phyloP scores from a whole-genome alignment of 2,329 filamentous ascomycete genomes.

The Dactylellina sp. region DNA sequence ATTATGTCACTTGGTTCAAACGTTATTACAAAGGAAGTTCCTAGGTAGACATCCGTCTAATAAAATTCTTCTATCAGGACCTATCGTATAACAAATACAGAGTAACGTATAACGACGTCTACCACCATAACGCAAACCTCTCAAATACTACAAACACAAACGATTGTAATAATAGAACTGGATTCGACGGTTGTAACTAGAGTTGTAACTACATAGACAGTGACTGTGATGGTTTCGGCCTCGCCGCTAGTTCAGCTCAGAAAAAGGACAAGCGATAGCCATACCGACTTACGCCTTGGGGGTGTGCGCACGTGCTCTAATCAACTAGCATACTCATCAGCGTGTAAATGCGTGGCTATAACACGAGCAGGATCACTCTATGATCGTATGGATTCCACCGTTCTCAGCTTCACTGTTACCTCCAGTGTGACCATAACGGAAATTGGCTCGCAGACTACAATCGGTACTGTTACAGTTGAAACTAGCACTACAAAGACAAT shows the following conservation, averaged over 20 bases:
- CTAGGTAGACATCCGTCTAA: too few relatives aligned
- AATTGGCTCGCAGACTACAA: neutral
- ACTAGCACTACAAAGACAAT: neutral
- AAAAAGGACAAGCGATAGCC: neutral
- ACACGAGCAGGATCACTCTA: constrained; percentile 7
- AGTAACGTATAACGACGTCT: neutral
- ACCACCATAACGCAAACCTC: neutral
- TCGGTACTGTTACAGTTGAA: neutral
- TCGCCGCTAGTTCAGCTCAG: neutral
- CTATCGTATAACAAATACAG: neutral
- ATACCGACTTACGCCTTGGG: constrained; percentile 21
- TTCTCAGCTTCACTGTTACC: neutral
- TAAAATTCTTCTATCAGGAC: too few relatives aligned
- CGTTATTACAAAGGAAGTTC: too few relatives aligned
- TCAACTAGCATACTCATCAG: constrained; percentile 14
- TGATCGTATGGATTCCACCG: neutral
- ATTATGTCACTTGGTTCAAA: too few relatives aligned
- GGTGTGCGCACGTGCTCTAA: constrained; percentile 15
- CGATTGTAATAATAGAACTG: neutral
- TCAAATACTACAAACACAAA: neutral
- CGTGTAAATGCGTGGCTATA: constrained; percentile 18
- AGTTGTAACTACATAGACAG: neutral
- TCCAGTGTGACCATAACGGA: neutral
- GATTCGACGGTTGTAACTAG: neutral
- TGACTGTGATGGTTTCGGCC: neutral